Base-by-base conservation (phyloP, 257 asterid species). In the Solanum ossicruentum region DNA sequence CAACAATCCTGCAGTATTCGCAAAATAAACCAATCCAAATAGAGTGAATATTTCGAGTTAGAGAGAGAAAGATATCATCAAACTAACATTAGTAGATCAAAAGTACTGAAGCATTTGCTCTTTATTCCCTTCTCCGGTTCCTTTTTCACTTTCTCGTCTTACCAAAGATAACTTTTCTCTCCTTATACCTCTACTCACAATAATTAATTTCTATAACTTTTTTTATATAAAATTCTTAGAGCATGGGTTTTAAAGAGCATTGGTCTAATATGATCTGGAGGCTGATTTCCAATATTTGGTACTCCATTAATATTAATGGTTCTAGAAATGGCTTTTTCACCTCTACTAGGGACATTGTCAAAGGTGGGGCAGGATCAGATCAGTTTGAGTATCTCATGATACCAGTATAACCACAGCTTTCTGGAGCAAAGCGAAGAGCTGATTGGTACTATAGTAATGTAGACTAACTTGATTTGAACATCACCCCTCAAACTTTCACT, bases 1-100 rank as follows among this genome's bases (percentile, higher is more conserved):
- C 99, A 82, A 96, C 97, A 87, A 96, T 96, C 99, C 99, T 96
- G 94, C 84, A 92, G 84, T 86, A 55, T 57, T 65, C 87, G 85
- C 82, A 85, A 21, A 72, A 66, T 51, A 83, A 49, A 83, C 32
- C 73, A 51, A 41, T 9, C 10, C 18, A 83, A 83, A 83, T 51
- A 28, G 85, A 83, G 58, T 51, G 45, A 21, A 36, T 56, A 81
- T 39, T 52, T 65, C 26, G 23, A 28, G 13, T 81, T 81, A 10
- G 18, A 20, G 55, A 5, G 32, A 61, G 10, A 36, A 70, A 17
- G 52, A 70, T 73, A 12, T 73, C 41, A 73, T 73, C 21, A 73
- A 73, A 21, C 58, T 73, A 73, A 47, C n/a, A 73, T 41, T 47
- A 13, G 81, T 47, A 47, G 81, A 73, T 73, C 81, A 73, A 45